phyloP scores from a whole-genome alignment of 108 stramenopile species.

The Asterionellopsis glacialis region DNA sequence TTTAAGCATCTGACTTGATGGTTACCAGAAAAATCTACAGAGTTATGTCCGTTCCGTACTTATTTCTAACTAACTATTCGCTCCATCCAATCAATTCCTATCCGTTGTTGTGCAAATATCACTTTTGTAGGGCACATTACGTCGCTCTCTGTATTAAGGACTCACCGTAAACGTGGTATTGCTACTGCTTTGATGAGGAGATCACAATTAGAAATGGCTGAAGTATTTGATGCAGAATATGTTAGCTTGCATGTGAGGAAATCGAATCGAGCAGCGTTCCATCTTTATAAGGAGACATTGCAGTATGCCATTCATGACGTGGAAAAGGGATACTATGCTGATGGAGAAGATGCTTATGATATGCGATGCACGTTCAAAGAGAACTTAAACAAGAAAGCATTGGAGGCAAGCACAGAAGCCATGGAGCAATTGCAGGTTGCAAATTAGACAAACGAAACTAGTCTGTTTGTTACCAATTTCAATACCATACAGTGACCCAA shows the following conservation, averaged over 20 bases:
- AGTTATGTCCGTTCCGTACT: neutral
- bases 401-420: conserved; percentile 7
- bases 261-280: conserved; percentile 96
- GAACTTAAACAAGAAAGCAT: conserved; percentile 15
- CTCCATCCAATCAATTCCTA: neutral
- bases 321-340: conserved; percentile 98
- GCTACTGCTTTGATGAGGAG: conserved; percentile 90
- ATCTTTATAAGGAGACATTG: conserved; percentile 93
- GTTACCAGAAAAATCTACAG: too few relatives aligned
- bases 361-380: conserved; percentile 81
- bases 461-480: too few relatives aligned
- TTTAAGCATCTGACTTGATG: too few relatives aligned
- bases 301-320: conserved; percentile 92
- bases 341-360: conserved; percentile 99
- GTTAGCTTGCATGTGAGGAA: conserved; percentile 96
- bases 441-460: too few relatives aligned
- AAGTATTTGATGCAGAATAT: conserved; percentile 92
- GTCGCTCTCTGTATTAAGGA: conserved; percentile 91
- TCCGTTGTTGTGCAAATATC: neutral
- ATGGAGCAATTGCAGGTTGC: conserved; percentile 1
- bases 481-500: too few relatives aligned
- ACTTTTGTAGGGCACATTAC: conserved; percentile 90
- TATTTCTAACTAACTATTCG: conserved; percentile 2
- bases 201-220: conserved; percentile 87
- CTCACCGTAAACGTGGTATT: conserved; percentile 92